Base-by-base conservation (phyloP, 1,284 basidiomycete genomes). In the Xerocomus nothofagi region DNA sequence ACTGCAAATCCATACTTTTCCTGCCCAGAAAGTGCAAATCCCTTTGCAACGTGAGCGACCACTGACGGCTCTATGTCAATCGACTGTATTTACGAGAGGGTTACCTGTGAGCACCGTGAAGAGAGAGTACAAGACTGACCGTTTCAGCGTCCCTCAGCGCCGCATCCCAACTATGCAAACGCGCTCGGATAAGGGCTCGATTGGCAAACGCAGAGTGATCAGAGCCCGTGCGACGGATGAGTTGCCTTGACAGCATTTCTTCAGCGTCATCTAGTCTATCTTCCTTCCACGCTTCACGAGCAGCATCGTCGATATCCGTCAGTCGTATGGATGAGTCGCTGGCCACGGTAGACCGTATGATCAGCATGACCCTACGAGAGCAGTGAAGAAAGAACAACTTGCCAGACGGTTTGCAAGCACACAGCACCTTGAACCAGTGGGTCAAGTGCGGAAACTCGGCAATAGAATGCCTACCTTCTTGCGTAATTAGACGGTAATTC, bases 21-120 rank as follows among this genome's bases (percentile, higher is more conserved):
- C 18, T 42, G 24, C 24, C 51, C 51, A 15, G 55, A 53, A 7
- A 53, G 23, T 11, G 46, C 47, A 33, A 53, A 42, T 1, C 51
- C 52, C 15, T 51, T 55, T 3, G 51, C 53, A 10, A 53, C 24
- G 3, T 55, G 34, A 51, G 47, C 53, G 21, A 26, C 11, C 11
- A 55, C 51, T 6, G 53, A 53, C 1, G 53, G 34, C 12, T 53
- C 46, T 8, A 53, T 55, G 17, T 38, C 46, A n/a, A 50, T 55
- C 8, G 52, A 53, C 51, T 53, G 11, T 17, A 21, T 23, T 11
- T 27, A 11, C 3, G 10, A 34, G 10, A 6, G 3, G 6, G 7
- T 41, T 17, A 39, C 26, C 1, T 31, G 26, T 15, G n/a, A 14
- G 6, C 6, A 14, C 39, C 9, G 8, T n/a, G 8, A 26, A 34